Evolutionary conservation across 306 rosid genomes (phyloP).

Genomic region (Herpetospermum pedunculosum): DNA sequence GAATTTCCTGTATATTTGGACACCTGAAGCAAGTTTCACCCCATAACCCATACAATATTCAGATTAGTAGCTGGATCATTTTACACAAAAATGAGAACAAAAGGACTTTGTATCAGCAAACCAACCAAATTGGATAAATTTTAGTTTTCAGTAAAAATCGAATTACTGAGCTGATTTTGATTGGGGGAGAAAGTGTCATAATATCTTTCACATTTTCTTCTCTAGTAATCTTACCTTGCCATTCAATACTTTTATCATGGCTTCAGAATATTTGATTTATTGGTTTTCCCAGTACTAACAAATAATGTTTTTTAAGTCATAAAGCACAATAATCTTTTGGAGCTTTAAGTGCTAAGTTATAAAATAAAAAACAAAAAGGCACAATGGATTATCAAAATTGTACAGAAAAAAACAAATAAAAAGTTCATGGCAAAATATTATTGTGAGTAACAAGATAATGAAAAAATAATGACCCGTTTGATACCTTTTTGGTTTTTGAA

Average conservation of each 20-base stretch:
- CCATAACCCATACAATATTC: not conserved
- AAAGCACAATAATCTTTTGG: not conserved
- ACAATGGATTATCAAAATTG: not conserved
- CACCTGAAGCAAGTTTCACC: conserved; percentile 6
- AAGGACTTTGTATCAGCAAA: not conserved
- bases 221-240: not conserved
- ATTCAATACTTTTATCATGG: not conserved
- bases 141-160: not conserved
- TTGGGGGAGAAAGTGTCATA: not conserved
- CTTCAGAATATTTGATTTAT: not conserved
- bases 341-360: not conserved
- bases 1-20: conserved; percentile 18
- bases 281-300: not conserved
- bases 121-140: not conserved
- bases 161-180: not conserved
- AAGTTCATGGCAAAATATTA: not conserved
- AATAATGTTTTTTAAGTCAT: not conserved
- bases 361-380: not conserved
- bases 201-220: not conserved
- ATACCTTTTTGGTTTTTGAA: no score
- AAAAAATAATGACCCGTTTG: no score
- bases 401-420: not conserved
- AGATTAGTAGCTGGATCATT: not conserved
- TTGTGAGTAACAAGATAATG: not conserved
- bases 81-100: not conserved